Evolutionary conservation across 768 basidiomycete species (phyloP), one percentile per base, ranked within the genome.

Genomic region (Termitomyces titanicus): DNA sequence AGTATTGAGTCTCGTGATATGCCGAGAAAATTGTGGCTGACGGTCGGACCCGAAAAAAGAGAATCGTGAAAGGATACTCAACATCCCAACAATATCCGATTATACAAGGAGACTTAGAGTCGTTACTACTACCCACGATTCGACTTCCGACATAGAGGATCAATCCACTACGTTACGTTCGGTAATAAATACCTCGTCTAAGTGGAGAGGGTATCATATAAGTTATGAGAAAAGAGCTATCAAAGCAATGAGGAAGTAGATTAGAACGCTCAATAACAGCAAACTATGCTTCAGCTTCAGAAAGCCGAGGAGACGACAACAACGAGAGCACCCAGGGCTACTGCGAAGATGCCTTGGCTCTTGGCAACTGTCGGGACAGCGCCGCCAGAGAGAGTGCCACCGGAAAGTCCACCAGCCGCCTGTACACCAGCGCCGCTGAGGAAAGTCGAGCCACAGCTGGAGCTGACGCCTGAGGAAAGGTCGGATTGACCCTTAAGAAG

Each of bases 371-470:
- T 56, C 29, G 51, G 60, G 31, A 57, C 53, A 33, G 68, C 70
- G 20, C 67, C 68, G 29, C 56, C 57, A 53, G 60, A 49, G 38
- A 64, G 50, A 47, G 74, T 60, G 50, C 75, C 75, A 43, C 74
- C 22, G 5, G 77, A 74, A 49, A 85, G 65, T 22, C 77, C 78
- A 61, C 88, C 89, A 35, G 88, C 89, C 43, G 87, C 88, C 66
- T 84, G 76, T 31, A 87, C 81, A 18, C 60, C 60, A 47, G 79
- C 81, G 37, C 82, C 80, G 54, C 71, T 79, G 54, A 93, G 76
- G 82, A 93, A 97, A 63, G 72, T 78, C 8, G 68, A 25, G 3
- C 90, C 89, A 68, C 96, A 99, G 38, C 76, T 86, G 53, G 60
- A 60, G 39, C 73, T 66, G 62, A 94, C 75, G 54, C 74, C 81